phyloP scores from a whole-genome alignment of 140 eudicot genomes.

The Anethum foeniculum region DNA sequence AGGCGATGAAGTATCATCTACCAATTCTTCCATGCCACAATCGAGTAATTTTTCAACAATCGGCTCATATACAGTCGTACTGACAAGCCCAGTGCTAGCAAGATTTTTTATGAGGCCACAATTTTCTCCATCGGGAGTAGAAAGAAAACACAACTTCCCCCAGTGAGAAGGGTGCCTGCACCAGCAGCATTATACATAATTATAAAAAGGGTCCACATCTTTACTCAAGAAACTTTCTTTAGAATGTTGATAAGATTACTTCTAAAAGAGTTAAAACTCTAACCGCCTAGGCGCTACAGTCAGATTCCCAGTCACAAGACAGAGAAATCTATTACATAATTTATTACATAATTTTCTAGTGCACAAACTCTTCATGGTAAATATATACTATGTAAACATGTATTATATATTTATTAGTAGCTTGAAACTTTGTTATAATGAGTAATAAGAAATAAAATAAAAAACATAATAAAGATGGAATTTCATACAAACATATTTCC shows the following conservation, averaged over 20 bases:
- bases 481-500: neutral
- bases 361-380: neutral
- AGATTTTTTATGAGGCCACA: constrained; percentile 85
- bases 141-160: constrained; percentile 82
- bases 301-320: neutral
- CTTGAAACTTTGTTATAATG: neutral
- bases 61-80: constrained; percentile 34
- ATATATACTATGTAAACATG: neutral
- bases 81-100: constrained; percentile 76
- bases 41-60: constrained; percentile 29
- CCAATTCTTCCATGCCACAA: constrained; percentile 69
- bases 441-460: neutral
- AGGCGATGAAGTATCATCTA: constrained; percentile 36
- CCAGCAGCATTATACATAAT: constrained; percentile 13
- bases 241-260: neutral
- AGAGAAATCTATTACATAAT: neutral
- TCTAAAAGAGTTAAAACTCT: neutral
- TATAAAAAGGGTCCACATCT: neutral
- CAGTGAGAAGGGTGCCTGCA: constrained; percentile 95
- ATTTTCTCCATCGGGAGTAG: constrained; percentile 93
- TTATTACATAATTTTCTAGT: neutral
- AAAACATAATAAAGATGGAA: neutral
- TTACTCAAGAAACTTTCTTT: neutral
- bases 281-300: neutral
- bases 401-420: neutral